A percentile compares a stretch with the other conserved stretches of the same genome.
phyloP scores from a whole-genome alignment of 2,329 filamentous ascomycete genomes.

The Diplocarpon mali region DNA sequence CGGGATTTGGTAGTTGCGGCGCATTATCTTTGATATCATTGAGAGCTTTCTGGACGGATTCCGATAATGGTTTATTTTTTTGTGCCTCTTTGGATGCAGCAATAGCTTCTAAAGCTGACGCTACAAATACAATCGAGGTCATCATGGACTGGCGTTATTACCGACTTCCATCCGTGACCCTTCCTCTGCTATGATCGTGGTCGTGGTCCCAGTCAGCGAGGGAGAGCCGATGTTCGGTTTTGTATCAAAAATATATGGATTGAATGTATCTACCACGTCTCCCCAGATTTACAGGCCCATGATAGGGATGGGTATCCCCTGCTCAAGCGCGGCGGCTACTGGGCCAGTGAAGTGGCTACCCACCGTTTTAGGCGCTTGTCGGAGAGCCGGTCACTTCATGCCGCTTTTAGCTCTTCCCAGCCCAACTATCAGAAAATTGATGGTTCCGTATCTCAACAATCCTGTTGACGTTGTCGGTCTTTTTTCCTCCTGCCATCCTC shows the following conservation, averaged over 20 bases:
- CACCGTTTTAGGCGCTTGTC: too few relatives aligned
- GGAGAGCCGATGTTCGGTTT: background rate
- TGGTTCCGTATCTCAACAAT: slow-evolving; percentile 17
- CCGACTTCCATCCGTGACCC: slow-evolving; percentile 21
- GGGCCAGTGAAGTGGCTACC: too few relatives aligned
- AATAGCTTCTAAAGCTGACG: slow-evolving; percentile 86
- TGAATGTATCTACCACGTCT: too few relatives aligned
- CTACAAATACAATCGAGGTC: slow-evolving; percentile 92
- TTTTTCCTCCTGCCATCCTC: slow-evolving; percentile 8
- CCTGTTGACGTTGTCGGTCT: slow-evolving; percentile 11
- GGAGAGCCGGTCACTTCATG: too few relatives aligned
- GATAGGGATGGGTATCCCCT: too few relatives aligned
- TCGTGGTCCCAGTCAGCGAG: background rate
- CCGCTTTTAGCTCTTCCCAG: too few relatives aligned
- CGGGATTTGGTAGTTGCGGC: slow-evolving; percentile 72
- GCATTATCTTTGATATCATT: slow-evolving; percentile 79
- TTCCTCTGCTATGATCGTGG: slow-evolving; percentile 1
- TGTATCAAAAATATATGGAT: background rate
- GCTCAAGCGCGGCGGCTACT: too few relatives aligned
- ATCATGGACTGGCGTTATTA: slow-evolving; percentile 42
- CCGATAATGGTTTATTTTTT: slow-evolving; percentile 72
- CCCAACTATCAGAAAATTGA: background rate
- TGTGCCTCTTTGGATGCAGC: slow-evolving; percentile 83
- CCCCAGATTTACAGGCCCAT: too few relatives aligned
- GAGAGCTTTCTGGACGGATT: slow-evolving; percentile 71